Conservation (phyloP, 2,329 filamentous ascomycete species). For the Ophiosphaerella herpotricha region DNA sequence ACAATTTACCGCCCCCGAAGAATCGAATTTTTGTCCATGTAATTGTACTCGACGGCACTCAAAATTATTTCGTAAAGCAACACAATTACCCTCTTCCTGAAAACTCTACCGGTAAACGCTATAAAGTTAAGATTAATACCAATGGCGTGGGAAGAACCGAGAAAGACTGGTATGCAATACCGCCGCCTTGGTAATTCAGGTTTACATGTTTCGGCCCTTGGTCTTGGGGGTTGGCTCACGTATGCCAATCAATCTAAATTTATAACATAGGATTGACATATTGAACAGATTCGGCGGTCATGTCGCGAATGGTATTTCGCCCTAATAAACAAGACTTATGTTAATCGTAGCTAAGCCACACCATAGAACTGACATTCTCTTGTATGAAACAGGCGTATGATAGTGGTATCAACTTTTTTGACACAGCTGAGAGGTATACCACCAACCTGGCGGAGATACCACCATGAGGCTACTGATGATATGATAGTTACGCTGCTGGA, state of each 20-base stretch:
- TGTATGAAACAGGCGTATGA: constrained; percentile 61
- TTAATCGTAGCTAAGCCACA: too few relatives aligned
- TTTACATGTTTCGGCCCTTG: constrained; percentile 74
- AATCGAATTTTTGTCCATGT: too few relatives aligned
- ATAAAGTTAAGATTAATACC: neutral
- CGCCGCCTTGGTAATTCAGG: constrained; percentile 73
- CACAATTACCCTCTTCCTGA: too few relatives aligned
- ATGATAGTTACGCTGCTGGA: constrained; percentile 52
- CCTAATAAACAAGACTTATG: too few relatives aligned
- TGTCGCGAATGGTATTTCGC: constrained; percentile 62
- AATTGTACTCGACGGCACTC: too few relatives aligned
- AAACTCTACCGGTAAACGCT: too few relatives aligned
- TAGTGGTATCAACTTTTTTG: constrained; percentile 52
- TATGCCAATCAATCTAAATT: constrained; percentile 47
- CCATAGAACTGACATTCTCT: constrained; percentile 50
- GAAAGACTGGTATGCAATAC: constrained; percentile 57
- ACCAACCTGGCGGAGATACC: too few relatives aligned
- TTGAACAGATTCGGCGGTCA: constrained; percentile 61
- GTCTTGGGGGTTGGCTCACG: constrained; percentile 66
- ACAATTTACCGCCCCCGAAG: neutral
- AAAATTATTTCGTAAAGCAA: too few relatives aligned
- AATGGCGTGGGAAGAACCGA: constrained; percentile 39
- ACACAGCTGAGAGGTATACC: constrained; percentile 23
- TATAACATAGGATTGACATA: constrained; percentile 1
- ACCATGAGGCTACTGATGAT: too few relatives aligned